A percentile compares a stretch with the other conserved stretches of the same genome.
Conservation (phyloP, 192 early-diverging fungal genomes). For the Powellomyces hirtus region DNA sequence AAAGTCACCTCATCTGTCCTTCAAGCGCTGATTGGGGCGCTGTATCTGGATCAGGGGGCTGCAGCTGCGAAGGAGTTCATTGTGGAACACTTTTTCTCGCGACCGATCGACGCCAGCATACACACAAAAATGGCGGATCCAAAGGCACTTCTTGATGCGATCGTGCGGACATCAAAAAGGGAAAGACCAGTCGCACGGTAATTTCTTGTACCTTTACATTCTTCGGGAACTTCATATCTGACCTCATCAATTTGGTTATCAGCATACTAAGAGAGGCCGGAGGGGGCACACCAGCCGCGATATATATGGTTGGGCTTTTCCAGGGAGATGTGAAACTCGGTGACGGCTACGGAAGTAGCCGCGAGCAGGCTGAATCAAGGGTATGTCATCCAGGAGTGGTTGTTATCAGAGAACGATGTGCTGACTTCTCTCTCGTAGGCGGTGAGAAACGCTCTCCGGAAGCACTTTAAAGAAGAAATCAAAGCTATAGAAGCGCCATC, state of each 20-base stretch:
- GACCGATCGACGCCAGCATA: slow-evolving; percentile 1
- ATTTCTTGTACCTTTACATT: neutral
- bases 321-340: neutral
- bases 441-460: too few species aligned
- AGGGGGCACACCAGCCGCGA: neutral
- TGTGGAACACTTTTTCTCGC: neutral
- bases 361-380: neutral
- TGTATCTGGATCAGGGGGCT: slow-evolving; percentile 7
- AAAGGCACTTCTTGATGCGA: neutral
- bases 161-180: neutral
- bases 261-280: neutral
- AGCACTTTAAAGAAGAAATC: too few species aligned
- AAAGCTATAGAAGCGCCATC: too few species aligned
- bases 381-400: too few species aligned
- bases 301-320: neutral
- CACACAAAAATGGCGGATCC: neutral
- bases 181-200: neutral
- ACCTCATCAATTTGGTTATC: neutral
- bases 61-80: neutral
- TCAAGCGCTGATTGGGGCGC: neutral
- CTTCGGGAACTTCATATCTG: neutral
- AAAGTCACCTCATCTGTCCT: neutral
- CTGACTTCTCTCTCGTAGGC: too few species aligned
- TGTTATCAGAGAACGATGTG: too few species aligned
- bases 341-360: neutral